phyloP scores from a whole-genome alignment of 2,329 filamentous ascomycete species.

The Cordyceps sp. region DNA sequence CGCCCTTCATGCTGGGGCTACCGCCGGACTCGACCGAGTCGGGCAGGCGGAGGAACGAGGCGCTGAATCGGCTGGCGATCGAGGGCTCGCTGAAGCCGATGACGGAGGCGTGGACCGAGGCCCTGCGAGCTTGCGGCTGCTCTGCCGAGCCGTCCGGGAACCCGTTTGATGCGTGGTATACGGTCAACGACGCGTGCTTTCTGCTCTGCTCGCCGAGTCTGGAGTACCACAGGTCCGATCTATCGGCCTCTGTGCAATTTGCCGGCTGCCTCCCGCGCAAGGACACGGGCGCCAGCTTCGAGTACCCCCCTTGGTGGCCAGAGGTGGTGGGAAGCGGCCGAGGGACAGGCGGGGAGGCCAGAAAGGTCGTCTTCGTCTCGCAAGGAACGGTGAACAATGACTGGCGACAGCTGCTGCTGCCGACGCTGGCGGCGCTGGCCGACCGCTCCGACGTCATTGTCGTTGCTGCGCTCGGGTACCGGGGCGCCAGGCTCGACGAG shows the following conservation, averaged over 20 bases:
- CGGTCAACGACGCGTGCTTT: slow-evolving; percentile 1
- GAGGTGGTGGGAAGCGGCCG: slow-evolving; percentile 1
- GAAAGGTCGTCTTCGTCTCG: slow-evolving; percentile 25
- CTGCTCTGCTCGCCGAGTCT: slow-evolving; percentile 4
- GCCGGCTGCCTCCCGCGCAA: slow-evolving; percentile 2
- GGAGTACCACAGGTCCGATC: slow-evolving; percentile 2
- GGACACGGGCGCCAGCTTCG: not conserved
- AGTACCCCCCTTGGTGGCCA: slow-evolving; percentile 1
- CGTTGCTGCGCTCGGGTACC: slow-evolving; percentile 14
- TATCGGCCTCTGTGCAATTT: slow-evolving; percentile 1
- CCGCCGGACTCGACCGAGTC: slow-evolving; percentile 13
- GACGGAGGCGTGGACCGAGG: slow-evolving; percentile 2
- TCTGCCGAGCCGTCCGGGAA: slow-evolving; percentile 1
- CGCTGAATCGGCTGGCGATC: slow-evolving; percentile 4
- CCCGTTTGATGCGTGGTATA: slow-evolving; percentile 2
- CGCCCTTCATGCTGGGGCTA: slow-evolving; percentile 13
- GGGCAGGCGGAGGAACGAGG: slow-evolving; percentile 11
- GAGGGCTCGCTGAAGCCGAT: slow-evolving; percentile 4
- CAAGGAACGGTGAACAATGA: slow-evolving; percentile 27
- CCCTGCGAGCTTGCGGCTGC: slow-evolving; percentile 1
- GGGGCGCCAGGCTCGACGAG: slow-evolving; percentile 8
- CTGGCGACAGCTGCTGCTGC: slow-evolving; percentile 24
- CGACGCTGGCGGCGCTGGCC: slow-evolving; percentile 24
- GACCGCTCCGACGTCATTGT: slow-evolving; percentile 20
- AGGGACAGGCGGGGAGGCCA: slow-evolving; percentile 9